These are phyloP conservation scores for Aurifilum marmelostoma DNA, from an alignment of 2,329 filamentous ascomycete species.

Conservation along the genomic window DNA sequence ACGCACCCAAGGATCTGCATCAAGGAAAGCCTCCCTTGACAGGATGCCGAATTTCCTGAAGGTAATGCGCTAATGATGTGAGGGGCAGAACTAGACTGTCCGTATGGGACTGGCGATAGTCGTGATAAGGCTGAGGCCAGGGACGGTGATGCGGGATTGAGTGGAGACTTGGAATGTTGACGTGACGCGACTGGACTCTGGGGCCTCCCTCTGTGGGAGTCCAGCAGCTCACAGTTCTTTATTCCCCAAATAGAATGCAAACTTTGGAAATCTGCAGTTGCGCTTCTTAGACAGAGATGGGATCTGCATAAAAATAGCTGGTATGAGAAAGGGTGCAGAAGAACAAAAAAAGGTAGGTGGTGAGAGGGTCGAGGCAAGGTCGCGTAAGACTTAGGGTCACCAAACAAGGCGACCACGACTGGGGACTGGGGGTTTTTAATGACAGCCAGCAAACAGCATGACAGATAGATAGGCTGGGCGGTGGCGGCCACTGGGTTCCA, in stretches of 20 bases:
- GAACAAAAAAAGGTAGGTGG: background rate
- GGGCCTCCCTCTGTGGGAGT: background rate
- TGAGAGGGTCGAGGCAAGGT: conserved; percentile 20
- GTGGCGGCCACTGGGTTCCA: background rate
- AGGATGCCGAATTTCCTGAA: background rate
- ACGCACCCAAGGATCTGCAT: conserved; percentile 28
- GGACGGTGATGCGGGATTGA: background rate
- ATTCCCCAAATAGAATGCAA: background rate
- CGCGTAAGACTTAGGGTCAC: conserved; percentile 16
- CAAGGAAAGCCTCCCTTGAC: conserved; percentile 1
- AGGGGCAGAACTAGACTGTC: background rate
- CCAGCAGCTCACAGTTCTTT: background rate
- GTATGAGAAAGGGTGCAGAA: background rate
- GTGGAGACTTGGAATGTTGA: conserved; percentile 5
- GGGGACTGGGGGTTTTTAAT: background rate
- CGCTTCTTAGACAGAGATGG: background rate
- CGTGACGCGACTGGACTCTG: conserved; percentile 8
- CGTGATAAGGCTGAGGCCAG: background rate
- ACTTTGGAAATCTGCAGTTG: background rate
- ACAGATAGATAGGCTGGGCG: background rate
- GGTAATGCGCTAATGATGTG: background rate
- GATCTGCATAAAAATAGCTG: background rate
- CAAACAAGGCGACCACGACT: conserved; percentile 13
- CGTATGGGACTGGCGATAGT: background rate
- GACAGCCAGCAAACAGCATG: background rate